A percentile compares a stretch with the other conserved stretches of the same genome.
phyloP scores from a whole-genome alignment of 345 rosid species.

The Populus ilicifolia region DNA sequence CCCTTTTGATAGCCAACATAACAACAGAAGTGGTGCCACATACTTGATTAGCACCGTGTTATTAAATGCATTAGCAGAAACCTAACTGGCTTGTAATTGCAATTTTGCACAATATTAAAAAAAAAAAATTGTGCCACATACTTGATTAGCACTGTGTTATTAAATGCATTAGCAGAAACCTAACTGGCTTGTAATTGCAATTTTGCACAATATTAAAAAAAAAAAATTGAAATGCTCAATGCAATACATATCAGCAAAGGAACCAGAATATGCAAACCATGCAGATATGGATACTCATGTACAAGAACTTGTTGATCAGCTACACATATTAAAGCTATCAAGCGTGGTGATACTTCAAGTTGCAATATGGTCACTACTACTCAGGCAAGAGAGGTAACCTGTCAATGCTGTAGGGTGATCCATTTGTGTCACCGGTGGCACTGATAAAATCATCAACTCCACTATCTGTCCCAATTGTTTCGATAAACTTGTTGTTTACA shows the following conservation, averaged over 20 bases:
- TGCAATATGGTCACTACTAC: conserved; percentile 12
- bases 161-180: too few species aligned
- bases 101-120: not conserved
- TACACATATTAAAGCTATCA: not conserved
- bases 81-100: not conserved
- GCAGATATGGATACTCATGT: not conserved
- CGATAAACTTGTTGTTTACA: conserved; percentile 17
- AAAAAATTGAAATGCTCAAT: not conserved
- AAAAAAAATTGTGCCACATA: too few species aligned
- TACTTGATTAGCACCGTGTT: not conserved
- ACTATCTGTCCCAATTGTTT: conserved; percentile 22
- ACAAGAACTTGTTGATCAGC: not conserved
- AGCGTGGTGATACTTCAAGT: not conserved
- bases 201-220: not conserved
- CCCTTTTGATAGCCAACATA: not conserved
- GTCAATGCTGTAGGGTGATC: conserved; percentile 30
- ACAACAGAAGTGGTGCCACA: not conserved
- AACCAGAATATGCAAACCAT: not conserved
- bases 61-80: too few species aligned
- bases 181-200: not conserved
- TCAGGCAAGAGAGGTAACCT: conserved; percentile 62
- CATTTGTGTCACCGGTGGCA: conserved; percentile 30
- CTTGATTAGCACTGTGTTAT: not conserved
- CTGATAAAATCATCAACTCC: conserved; percentile 27
- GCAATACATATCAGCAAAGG: not conserved